A percentile compares a stretch with the other conserved stretches of the same genome.
phyloP scores from a whole-genome alignment of 2,329 filamentous ascomycete genomes.

The Ophiostoma pallidulum region DNA sequence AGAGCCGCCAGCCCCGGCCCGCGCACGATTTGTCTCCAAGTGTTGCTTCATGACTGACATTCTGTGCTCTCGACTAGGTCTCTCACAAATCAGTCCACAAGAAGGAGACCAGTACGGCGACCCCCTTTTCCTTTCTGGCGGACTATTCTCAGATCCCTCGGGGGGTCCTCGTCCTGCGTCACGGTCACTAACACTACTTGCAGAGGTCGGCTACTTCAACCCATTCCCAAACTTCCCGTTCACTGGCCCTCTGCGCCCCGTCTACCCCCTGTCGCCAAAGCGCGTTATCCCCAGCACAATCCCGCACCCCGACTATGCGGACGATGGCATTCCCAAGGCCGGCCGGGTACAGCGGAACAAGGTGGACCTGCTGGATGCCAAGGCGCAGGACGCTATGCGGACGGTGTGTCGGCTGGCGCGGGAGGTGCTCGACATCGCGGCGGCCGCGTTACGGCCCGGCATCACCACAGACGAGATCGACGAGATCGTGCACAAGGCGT shows the following conservation, averaged over 20 bases:
- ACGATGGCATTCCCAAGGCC: constrained; percentile 64
- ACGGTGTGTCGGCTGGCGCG: constrained; percentile 80
- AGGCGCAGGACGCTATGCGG: constrained; percentile 80
- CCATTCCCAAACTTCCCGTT: constrained; percentile 83
- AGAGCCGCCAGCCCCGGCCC: not conserved
- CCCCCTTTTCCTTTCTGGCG: too few species aligned
- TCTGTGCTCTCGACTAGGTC: constrained; percentile 37
- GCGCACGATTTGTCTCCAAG: too few species aligned
- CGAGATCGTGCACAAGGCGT: constrained; percentile 89
- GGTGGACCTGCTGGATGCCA: constrained; percentile 70
- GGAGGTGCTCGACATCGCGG: constrained; percentile 89
- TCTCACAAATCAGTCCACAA: constrained; percentile 82
- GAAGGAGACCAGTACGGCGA: constrained; percentile 55
- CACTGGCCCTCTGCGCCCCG: constrained; percentile 71
- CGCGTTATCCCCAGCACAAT: constrained; percentile 72
- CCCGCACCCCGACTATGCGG: constrained; percentile 76
- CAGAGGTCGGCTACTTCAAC: constrained; percentile 80
- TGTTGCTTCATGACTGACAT: not conserved
- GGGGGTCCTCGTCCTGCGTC: not conserved
- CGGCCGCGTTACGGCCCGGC: constrained; percentile 73
- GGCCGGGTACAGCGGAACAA: constrained; percentile 62
- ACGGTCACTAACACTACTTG: not conserved
- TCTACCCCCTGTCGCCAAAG: constrained; percentile 70
- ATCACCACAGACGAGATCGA: constrained; percentile 95
- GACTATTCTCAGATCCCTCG: too few species aligned